Evolutionary conservation across 331 rosid species (phyloP).

Genomic region (Acacia pycnantha): DNA sequence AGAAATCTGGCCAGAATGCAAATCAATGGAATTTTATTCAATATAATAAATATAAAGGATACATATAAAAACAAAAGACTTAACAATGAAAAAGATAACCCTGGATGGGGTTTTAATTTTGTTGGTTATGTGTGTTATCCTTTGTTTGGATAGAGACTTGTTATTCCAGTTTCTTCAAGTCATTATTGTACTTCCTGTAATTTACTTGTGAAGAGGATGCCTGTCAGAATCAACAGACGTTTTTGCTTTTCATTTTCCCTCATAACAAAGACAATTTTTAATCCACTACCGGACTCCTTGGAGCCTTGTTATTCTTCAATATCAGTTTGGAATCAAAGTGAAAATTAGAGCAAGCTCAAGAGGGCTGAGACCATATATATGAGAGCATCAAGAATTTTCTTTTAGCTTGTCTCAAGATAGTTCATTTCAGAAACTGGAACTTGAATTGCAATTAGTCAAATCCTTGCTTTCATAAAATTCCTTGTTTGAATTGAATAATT

Average conservation of each 20-base stretch:
- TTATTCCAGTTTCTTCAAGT: not conserved
- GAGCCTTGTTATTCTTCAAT: not conserved
- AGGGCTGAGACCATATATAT: not conserved
- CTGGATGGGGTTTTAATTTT: not conserved
- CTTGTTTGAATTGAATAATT: not conserved
- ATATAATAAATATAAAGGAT: not conserved
- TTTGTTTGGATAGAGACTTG: not conserved
- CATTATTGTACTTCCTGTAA: not conserved
- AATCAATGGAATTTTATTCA: constrained; percentile 15
- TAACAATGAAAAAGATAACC: not conserved
- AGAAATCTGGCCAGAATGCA: constrained; percentile 24
- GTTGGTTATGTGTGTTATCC: not conserved
- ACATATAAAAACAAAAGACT: not conserved
- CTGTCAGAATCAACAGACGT: not conserved
- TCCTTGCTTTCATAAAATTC: not conserved
- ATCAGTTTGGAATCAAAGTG: not conserved
- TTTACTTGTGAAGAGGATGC: not conserved
- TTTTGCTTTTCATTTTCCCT: not conserved
- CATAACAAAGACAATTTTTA: not conserved
- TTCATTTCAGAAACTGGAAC: not conserved
- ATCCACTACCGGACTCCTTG: not conserved
- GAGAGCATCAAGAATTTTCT: not conserved
- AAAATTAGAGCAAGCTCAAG: not conserved
- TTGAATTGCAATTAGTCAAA: not conserved
- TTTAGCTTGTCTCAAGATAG: not conserved